Base-by-base conservation (phyloP, 2,329 filamentous ascomycete species). In the Cercospora canescens region DNA sequence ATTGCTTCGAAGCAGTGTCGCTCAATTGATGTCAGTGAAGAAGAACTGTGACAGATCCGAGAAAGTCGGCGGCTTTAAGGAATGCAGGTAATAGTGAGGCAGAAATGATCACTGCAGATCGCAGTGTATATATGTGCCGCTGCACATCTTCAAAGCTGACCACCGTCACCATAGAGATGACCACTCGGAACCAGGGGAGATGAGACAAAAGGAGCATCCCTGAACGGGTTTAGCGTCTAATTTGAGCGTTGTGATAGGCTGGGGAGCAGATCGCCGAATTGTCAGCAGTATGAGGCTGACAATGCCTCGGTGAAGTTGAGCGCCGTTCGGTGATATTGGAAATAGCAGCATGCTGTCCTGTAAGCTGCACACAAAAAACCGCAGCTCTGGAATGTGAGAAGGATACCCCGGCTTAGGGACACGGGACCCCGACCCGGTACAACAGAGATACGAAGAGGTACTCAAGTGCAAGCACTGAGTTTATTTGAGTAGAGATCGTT, bases 1-100 rank as follows among this genome's bases (percentile, higher is more conserved):
- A 77, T 52, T n/a, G 45, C 16, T 21, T 62, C 55, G 28, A 9
- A 56, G 52, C 11, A 54, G 39, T 41, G 30, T 45, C 9, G n/a
- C 41, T 34, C 3, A 26, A 18, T 54, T 9, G 21, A 34, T 16
- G 9, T 45, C 18, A 8, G n/a, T 26, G 21, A 4, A 3, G 6
- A 11, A 9, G 12, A 14, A 28, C 16, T 30, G 24, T 12, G 26
- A 30, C 24, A 28, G 11, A 30, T 28, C 28, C 24, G 24, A 28
- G 6, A 8, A 28, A 3, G 9, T 7, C 3, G 21, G 12, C 41
- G 7, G 24, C 41, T 45, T 3, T 11, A 21, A 18, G 11, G 12
- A 45, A 48, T 16, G 12, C 24, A 8, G 14, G 32, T 35, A 12
- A 35, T 35, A 12, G 6, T 52, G 45, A 52, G 45, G 21, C 24